These are phyloP conservation scores for Pugionium cornutum DNA, from an alignment of 345 rosid genomes.

Conservation along the genomic window DNA sequence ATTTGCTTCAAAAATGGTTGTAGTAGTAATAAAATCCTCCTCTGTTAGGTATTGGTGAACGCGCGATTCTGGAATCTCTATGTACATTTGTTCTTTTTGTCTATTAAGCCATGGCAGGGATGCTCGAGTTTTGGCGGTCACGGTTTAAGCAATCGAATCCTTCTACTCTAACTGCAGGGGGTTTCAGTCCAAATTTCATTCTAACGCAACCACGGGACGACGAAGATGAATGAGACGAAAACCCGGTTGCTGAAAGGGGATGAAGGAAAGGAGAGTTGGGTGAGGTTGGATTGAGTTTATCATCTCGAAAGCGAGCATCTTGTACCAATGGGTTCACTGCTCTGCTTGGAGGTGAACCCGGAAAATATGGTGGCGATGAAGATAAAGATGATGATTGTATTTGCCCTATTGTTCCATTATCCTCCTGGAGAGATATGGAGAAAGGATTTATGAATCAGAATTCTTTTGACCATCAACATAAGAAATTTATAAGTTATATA, in stretches of 20 bases:
- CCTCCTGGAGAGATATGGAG: slow-evolving; percentile 49
- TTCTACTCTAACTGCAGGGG: slow-evolving; percentile 98
- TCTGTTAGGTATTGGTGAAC: slow-evolving; percentile 24
- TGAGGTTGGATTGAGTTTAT: slow-evolving; percentile 45
- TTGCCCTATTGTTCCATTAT: slow-evolving; percentile 52
- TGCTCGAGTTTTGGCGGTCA: slow-evolving; percentile 90
- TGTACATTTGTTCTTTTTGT: slow-evolving; percentile 57
- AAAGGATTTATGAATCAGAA: not conserved
- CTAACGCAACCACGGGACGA: slow-evolving; percentile 73
- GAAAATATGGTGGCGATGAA: slow-evolving; percentile 63
- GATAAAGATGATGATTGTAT: slow-evolving; percentile 25
- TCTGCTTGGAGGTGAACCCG: slow-evolving; percentile 91
- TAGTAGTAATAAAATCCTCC: slow-evolving; percentile 23
- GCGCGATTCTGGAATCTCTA: slow-evolving; percentile 31
- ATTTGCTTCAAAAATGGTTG: slow-evolving; percentile 43
- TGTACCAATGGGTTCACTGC: slow-evolving; percentile 76
- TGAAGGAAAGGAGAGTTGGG: slow-evolving; percentile 41
- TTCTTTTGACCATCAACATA: too few species aligned
- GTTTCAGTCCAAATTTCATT: slow-evolving; percentile 75
- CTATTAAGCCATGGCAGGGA: slow-evolving; percentile 92
- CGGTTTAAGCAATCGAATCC: slow-evolving; percentile 98
- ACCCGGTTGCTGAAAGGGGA: slow-evolving; percentile 30
- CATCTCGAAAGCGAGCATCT: slow-evolving; percentile 84
- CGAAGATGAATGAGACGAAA: slow-evolving; percentile 49
- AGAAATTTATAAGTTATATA: too few species aligned